Percentiles rank a stretch among this genome's conserved stretches.
These are phyloP conservation scores for Leccinellum albellum DNA, from an alignment of 768 basidiomycete genomes.

Conservation along the genomic window DNA sequence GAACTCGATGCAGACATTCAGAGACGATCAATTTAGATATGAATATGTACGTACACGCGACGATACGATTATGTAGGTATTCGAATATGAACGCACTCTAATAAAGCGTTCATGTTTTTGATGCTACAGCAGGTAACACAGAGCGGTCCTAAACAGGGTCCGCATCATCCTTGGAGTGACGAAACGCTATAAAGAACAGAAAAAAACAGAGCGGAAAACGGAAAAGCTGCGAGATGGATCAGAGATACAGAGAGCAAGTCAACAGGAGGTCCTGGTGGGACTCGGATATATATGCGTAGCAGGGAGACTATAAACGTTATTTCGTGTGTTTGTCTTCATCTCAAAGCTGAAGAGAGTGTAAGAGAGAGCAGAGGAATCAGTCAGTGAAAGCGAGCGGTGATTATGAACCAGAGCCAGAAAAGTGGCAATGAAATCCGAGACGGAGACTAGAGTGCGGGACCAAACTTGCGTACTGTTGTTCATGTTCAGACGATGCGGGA, in stretches of 20 bases:
- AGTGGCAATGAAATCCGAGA: too few species aligned
- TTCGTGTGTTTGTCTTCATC: background rate
- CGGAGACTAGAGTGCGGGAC: too few species aligned
- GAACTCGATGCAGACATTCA: background rate
- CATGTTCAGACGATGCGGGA: too few species aligned
- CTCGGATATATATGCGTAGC: background rate
- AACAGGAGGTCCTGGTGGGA: background rate
- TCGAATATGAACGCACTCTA: conserved; percentile 11
- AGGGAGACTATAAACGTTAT: background rate
- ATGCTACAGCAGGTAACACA: background rate
- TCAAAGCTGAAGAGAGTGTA: conserved; percentile 6
- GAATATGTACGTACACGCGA: background rate
- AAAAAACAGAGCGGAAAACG: background rate
- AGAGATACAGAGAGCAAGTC: background rate
- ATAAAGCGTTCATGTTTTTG: background rate
- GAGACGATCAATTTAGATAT: background rate
- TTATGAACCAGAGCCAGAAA: too few species aligned
- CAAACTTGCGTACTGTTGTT: too few species aligned
- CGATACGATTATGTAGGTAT: conserved; percentile 8
- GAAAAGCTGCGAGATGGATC: conserved; percentile 1
- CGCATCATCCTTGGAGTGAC: background rate
- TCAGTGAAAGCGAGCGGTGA: background rate
- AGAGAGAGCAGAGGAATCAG: background rate
- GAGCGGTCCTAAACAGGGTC: conserved; percentile 1
- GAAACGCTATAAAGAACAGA: too few species aligned